Evolutionary conservation across 2,329 filamentous ascomycete species (phyloP), one percentile per base, ranked within the genome.

Genomic region (Fusarium ramigenum): DNA sequence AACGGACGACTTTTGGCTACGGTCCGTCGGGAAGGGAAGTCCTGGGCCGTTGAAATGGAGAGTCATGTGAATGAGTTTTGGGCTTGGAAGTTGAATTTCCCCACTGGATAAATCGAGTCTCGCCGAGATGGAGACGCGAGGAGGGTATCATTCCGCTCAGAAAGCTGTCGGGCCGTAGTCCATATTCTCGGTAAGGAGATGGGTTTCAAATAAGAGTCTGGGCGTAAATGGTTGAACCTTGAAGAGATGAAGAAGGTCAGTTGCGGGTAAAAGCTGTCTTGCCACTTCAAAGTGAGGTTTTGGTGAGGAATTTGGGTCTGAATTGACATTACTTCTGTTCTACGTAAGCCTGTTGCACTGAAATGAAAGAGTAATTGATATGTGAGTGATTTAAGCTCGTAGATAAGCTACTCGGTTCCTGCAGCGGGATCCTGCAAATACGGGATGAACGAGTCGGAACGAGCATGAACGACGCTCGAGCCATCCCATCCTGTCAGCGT

Each of bases 271-370:
- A 54, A 7, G 19, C 19, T 39, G 34, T n/a, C 10, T 5, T 40
- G 11, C 10, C 19, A 18, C 7, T 28, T 28, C 4, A 5, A n/a
- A 18, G 14, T 16, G 34, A n/a, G 36, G 5, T 18, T 39, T 14
- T 40, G 10, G 19, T 18, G 34, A 54, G n/a, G 25, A 4, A 6
- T 7, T n/a, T 5, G 2, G 2, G 14, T 21, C 23, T 9, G 6
- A 8, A 2, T 50, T 50, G 16, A 5, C n/a, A 23, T 53, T 12
- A 16, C 2, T 9, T 37, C 3, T 37, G 2, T 9, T 9, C 8
- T 15, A 15, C 0, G 12, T 6, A 9, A 25, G 25, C 2, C 3
- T 25, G n/a, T 6, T 36, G n/a, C n/a, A n/a, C n/a, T n/a, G n/a
- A n/a, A n/a, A n/a, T n/a, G n/a, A n/a, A n/a, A n/a, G n/a, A n/a